Base-by-base conservation (phyloP, 2,329 filamentous ascomycete species). In the Alternaria infectoria region DNA sequence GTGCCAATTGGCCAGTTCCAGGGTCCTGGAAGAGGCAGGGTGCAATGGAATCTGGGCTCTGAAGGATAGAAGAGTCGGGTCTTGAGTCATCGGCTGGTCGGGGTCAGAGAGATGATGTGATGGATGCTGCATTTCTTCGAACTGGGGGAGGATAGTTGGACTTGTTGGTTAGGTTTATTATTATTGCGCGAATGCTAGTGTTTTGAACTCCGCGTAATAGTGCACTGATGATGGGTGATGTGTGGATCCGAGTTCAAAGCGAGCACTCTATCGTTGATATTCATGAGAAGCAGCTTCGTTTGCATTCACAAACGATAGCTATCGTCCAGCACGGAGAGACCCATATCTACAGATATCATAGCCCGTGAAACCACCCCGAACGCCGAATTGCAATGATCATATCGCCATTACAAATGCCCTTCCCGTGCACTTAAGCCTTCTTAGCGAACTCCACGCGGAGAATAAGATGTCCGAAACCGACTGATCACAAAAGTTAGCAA, bases 391-490 rank as follows among this genome's bases (percentile, higher is more conserved):
- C 52, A 44, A 43, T 2, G 49, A 32, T 52, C 54, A 56, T 26
- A 5, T 6, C 10, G 43, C 55, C 59, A 47, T 59, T 56, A 46
- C 45, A 43, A 55, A 59, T 51, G 19, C 32, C 26, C 28, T 40
- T 4, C 12, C 32, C 32, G 15, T 13, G 8, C 19, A 15, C 49
- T 55, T 63, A 74, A 59, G 72, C 72, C 79, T 86, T 86, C 82
- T 95, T 96, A 71, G 92, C 92, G 82, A 96, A 96, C 84, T 96
- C 92, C 70, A 96, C 92, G 79, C 91, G 87, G 76, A 96, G 83
- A 80, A 96, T 96, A 75, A 96, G 86, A 84, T 96, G 92, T 82
- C 92, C 91, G 85, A 93, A 95, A 83, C 92, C 92, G 71, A 81
- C 77, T 81, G 64, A 6, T 15, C 3, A 12, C 28, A 50, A 57